Evolutionary conservation across 129 eudicot genomes (phyloP).

Genomic region (Scalesia atractyloides): DNA sequence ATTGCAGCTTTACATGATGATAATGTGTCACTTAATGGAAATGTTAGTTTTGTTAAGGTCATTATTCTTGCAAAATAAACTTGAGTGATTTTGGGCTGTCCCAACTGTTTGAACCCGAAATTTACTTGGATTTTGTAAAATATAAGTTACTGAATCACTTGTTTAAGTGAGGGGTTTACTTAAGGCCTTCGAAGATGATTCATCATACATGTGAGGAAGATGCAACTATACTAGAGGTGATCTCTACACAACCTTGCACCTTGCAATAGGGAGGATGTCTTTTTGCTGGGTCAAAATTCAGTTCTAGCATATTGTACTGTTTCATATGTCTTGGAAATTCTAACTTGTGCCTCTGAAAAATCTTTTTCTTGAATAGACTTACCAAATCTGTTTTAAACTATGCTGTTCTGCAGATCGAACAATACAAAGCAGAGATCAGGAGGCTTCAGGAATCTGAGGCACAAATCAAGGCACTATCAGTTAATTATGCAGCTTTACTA

Average conservation of each 20-base stretch:
- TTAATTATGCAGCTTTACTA: slow-evolving; percentile 92
- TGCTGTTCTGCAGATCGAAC: slow-evolving; percentile 58
- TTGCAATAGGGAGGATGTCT: not conserved
- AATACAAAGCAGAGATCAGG: slow-evolving; percentile 79
- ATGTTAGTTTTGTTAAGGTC: not conserved
- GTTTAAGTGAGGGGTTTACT: slow-evolving; percentile 14
- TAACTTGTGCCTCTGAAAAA: not conserved
- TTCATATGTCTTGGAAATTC: slow-evolving; percentile 2
- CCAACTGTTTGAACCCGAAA: slow-evolving; percentile 1
- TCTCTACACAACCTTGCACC: slow-evolving; percentile 7
- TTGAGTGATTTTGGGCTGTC: slow-evolving; percentile 6
- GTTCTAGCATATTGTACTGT: not conserved
- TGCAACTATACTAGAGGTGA: not conserved
- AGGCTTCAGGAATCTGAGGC: slow-evolving; percentile 95
- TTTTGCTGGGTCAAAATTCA: not conserved
- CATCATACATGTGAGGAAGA: not conserved
- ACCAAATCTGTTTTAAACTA: not conserved
- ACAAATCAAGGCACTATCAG: slow-evolving; percentile 83
- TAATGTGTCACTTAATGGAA: not conserved
- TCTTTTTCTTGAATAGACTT: not conserved
- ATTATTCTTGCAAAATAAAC: not conserved
- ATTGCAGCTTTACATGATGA: not conserved
- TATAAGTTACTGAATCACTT: not conserved
- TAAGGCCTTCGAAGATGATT: slow-evolving; percentile 4
- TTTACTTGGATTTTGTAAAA: slow-evolving; percentile 7